phyloP scores from a whole-genome alignment of 106 monocot species.

The Dioscorea alata region DNA sequence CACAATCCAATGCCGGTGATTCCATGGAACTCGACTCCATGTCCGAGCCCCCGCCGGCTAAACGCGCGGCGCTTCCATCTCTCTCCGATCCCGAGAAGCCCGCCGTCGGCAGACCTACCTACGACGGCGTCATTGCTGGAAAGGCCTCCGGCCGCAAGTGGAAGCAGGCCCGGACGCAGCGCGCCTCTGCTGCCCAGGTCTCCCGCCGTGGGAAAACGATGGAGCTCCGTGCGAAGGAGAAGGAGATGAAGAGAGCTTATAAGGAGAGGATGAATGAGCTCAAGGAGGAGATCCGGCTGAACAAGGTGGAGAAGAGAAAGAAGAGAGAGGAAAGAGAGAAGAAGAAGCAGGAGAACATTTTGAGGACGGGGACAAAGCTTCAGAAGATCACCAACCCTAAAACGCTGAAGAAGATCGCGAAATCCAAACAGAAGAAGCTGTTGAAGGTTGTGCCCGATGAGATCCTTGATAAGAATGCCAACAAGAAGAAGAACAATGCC shows the following conservation, averaged over 20 bases:
- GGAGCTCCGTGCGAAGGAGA: constrained; percentile 59
- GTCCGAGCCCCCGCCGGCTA: constrained; percentile 35
- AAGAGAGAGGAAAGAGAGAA: constrained; percentile 90
- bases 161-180: constrained; percentile 74
- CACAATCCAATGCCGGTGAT: constrained; percentile 2
- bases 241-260: constrained; percentile 75
- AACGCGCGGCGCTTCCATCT: constrained; percentile 72
- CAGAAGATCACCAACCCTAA: constrained; percentile 87
- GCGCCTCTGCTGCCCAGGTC: constrained; percentile 60
- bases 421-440: constrained; percentile 81
- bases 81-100: constrained; percentile 55
- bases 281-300: constrained; percentile 83
- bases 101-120: constrained; percentile 56
- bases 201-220: constrained; percentile 27
- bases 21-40: constrained; percentile 51
- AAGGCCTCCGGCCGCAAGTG: constrained; percentile 82
- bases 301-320: constrained; percentile 78
- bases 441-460: constrained; percentile 81
- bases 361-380: constrained; percentile 67
- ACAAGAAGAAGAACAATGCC: constrained; percentile 17
- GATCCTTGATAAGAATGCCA: constrained; percentile 30
- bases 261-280: constrained; percentile 68
- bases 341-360: constrained; percentile 84
- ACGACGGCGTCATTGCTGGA: constrained; percentile 86
- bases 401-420: constrained; percentile 93